phyloP scores from a whole-genome alignment of 768 basidiomycete genomes.

The Tylopilus sp. region DNA sequence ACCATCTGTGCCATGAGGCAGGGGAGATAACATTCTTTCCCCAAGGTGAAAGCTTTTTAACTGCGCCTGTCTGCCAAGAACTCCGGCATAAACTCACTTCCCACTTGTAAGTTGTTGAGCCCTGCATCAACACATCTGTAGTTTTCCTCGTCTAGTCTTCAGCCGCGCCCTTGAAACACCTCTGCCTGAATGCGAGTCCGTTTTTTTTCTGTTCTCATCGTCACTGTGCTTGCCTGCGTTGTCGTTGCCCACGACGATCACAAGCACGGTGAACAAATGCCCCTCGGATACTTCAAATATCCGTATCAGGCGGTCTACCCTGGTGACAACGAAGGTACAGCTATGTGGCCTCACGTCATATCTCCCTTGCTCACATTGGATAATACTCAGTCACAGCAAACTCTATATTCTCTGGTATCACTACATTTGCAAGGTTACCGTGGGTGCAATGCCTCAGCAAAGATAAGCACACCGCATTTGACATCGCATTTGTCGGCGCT shows the following conservation, averaged over 20 bases:
- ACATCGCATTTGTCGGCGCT: conserved; percentile 81
- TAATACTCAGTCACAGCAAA: conserved; percentile 64
- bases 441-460: conserved; percentile 76
- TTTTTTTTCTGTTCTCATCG: conserved; percentile 21
- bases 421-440: conserved; percentile 85
- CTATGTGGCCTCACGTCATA: no score
- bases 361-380: neutral
- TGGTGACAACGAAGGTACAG: conserved; percentile 53
- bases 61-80: neutral
- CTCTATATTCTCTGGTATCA: conserved; percentile 77
- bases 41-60: conserved; percentile 25
- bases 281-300: conserved; percentile 63
- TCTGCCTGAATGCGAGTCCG: conserved; percentile 22
- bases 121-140: neutral
- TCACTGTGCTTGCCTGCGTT: conserved; percentile 23
- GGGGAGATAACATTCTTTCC: conserved; percentile 20
- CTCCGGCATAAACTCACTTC: neutral
- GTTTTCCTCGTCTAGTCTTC: neutral
- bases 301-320: conserved; percentile 59
- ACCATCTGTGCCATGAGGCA: conserved; percentile 19
- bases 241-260: conserved; percentile 39
- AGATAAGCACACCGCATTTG: conserved; percentile 55
- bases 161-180: neutral
- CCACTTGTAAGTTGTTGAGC: neutral
- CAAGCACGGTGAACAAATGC: conserved; percentile 50